Evolutionary conservation across 1,284 basidiomycete species (phyloP).

Genomic region (Mycosarcoma mackinlayi): DNA sequence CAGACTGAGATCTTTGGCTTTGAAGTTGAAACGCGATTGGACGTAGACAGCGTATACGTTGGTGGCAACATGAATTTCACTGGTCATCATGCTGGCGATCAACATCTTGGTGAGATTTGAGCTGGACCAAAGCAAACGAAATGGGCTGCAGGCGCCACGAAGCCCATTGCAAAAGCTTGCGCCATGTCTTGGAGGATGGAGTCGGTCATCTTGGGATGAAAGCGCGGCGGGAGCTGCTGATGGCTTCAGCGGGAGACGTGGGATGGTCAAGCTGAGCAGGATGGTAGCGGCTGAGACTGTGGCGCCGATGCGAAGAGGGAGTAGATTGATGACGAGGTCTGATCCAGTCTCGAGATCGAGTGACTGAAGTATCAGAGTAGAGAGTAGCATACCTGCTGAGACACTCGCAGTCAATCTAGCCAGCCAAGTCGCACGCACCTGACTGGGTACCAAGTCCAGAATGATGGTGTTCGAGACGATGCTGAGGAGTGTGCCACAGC

Average conservation of each 20-base stretch:
- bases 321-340: slow-evolving; percentile 1
- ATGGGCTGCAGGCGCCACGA: slow-evolving; percentile 6
- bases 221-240: slow-evolving; percentile 2
- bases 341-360: slow-evolving; percentile 6
- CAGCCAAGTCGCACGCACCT: slow-evolving; percentile 2
- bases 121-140: slow-evolving; percentile 6
- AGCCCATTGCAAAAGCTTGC: slow-evolving; percentile 1
- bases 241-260: background rate
- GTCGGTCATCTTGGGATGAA: slow-evolving; percentile 5
- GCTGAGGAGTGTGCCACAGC: slow-evolving; percentile 7
- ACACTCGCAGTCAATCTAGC: slow-evolving; percentile 4
- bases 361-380: slow-evolving; percentile 7
- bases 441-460: slow-evolving; percentile 4
- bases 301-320: slow-evolving; percentile 6
- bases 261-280: slow-evolving; percentile 4
- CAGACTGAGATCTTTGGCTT: slow-evolving; percentile 6
- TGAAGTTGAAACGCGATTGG: slow-evolving; percentile 3
- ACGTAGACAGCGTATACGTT: slow-evolving; percentile 5
- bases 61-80: slow-evolving; percentile 5
- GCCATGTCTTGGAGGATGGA: slow-evolving; percentile 4
- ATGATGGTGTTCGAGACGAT: slow-evolving; percentile 5
- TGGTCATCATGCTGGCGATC: slow-evolving; percentile 8
- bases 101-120: slow-evolving; percentile 8
- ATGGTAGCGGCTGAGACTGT: slow-evolving; percentile 5
- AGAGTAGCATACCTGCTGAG: slow-evolving; percentile 6